These are phyloP conservation scores for Phyllachora maydis DNA, from an alignment of 2,329 filamentous ascomycete genomes.

Conservation along the genomic window DNA sequence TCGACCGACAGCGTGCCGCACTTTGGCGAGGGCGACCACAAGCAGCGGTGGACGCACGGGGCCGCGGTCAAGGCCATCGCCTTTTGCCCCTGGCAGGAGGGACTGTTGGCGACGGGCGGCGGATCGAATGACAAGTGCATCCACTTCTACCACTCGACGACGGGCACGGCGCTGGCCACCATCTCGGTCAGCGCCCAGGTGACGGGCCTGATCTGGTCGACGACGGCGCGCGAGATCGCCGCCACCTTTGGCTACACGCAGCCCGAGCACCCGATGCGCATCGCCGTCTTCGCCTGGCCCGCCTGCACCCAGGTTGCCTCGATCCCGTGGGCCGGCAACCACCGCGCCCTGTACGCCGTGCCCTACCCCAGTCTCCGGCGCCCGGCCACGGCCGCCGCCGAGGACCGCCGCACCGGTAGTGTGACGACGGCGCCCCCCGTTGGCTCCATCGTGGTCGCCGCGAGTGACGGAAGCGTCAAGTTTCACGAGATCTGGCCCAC, in stretches of 20 bases:
- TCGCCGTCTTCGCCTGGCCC: conserved; percentile 91
- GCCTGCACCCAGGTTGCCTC: conserved; percentile 69
- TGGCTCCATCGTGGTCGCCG: conserved; percentile 81
- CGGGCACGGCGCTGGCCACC: conserved; percentile 66
- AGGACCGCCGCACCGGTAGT: background rate
- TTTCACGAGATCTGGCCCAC: conserved; percentile 91
- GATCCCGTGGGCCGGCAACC: conserved; percentile 64
- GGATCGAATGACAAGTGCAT: conserved; percentile 91
- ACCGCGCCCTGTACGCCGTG: conserved; percentile 73
- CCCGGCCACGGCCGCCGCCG: background rate
- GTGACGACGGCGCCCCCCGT: no score
- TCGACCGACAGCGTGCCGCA: conserved; percentile 18
- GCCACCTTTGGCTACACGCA: conserved; percentile 90
- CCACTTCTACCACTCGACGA: conserved; percentile 79
- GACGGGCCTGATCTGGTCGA: conserved; percentile 81
- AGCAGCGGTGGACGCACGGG: conserved; percentile 56
- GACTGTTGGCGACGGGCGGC: conserved; percentile 73
- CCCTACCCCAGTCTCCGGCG: conserved; percentile 36
- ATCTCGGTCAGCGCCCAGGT: conserved; percentile 90
- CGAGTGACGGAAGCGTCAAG: conserved; percentile 80
- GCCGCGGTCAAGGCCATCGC: conserved; percentile 93
- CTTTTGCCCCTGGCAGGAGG: conserved; percentile 85
- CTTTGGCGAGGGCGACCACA: conserved; percentile 34
- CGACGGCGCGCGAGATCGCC: conserved; percentile 65
- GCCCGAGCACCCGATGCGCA: conserved; percentile 70